These are phyloP conservation scores for Aspergillus sclerotialis DNA, from an alignment of 2,329 filamentous ascomycete species.

Conservation along the genomic window DNA sequence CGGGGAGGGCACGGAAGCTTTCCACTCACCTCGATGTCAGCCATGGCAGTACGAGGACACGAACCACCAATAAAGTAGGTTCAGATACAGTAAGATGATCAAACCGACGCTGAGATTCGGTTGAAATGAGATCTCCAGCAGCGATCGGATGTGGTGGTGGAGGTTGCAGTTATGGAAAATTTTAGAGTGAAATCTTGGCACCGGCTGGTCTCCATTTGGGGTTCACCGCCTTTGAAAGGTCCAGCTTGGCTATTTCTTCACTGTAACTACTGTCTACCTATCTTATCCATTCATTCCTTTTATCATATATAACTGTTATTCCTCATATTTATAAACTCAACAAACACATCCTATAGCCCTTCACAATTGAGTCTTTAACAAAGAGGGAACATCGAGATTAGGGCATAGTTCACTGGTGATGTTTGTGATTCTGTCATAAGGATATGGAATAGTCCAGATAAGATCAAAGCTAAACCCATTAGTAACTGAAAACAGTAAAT, in stretches of 20 bases:
- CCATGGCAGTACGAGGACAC: slow-evolving; percentile 19
- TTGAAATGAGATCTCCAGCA: slow-evolving; percentile 1
- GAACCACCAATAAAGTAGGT: slow-evolving; percentile 1
- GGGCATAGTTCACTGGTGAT: slow-evolving; percentile 19
- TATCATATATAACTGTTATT: too few species aligned
- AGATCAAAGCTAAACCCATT: slow-evolving; percentile 19
- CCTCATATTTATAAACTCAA: too few species aligned
- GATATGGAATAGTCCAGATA: slow-evolving; percentile 23
- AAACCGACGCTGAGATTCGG: background rate
- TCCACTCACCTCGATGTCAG: slow-evolving; percentile 33
- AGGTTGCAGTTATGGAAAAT: slow-evolving; percentile 24
- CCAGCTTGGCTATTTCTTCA: too few species aligned
- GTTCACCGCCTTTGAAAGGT: slow-evolving; percentile 17
- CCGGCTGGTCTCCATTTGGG: slow-evolving; percentile 17
- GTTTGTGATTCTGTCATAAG: slow-evolving; percentile 20
- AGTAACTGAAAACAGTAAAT: slow-evolving; percentile 1
- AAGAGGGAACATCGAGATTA: slow-evolving; percentile 12
- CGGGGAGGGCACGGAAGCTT: slow-evolving; percentile 5
- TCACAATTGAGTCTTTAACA: slow-evolving; percentile 16
- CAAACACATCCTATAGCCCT: slow-evolving; percentile 13
- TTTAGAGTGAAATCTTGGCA: slow-evolving; percentile 35
- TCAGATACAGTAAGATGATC: background rate
- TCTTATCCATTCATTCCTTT: too few species aligned
- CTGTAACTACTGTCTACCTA: background rate
- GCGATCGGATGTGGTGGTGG: slow-evolving; percentile 8